Evolutionary conservation across 1,139 yeast species (phyloP).

Genomic region (Diutina siamensis): DNA sequence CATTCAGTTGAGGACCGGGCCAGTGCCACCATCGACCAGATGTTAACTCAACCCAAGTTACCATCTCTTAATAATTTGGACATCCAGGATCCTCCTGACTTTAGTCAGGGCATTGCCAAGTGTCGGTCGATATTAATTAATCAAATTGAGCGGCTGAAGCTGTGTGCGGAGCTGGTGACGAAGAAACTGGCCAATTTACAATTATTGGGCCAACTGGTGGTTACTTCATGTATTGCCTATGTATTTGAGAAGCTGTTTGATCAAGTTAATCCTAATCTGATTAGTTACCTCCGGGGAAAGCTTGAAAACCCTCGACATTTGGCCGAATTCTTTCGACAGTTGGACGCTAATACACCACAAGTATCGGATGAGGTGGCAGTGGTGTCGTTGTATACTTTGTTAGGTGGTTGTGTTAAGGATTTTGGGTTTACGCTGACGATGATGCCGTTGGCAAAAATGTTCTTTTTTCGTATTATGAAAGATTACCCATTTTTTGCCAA

Average conservation of each 20-base stretch:
- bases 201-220: not conserved
- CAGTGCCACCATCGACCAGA: slow-evolving; percentile 4
- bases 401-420: slow-evolving; percentile 67
- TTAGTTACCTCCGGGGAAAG: slow-evolving; percentile 46
- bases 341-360: slow-evolving; percentile 25
- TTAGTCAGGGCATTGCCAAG: not conserved
- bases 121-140: not conserved
- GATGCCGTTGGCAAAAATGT: slow-evolving; percentile 52
- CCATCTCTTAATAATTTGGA: not conserved
- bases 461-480: slow-evolving; percentile 47
- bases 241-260: slow-evolving; percentile 44
- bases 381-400: slow-evolving; percentile 36
- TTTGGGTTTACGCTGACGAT: slow-evolving; percentile 65
- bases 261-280: slow-evolving; percentile 21
- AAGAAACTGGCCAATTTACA: slow-evolving; percentile 5
- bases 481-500: slow-evolving; percentile 52
- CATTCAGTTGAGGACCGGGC: not conserved
- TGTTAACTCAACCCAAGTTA: slow-evolving; percentile 1
- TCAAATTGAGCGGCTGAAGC: slow-evolving; percentile 2
- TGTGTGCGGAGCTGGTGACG: slow-evolving; percentile 6
- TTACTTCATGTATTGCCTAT: slow-evolving; percentile 18
- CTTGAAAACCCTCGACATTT: slow-evolving; percentile 31
- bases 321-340: slow-evolving; percentile 37
- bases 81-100: not conserved
- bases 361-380: slow-evolving; percentile 5